Conservation (phyloP, 345 rosid species). For the Ailanthus altissimus region DNA sequence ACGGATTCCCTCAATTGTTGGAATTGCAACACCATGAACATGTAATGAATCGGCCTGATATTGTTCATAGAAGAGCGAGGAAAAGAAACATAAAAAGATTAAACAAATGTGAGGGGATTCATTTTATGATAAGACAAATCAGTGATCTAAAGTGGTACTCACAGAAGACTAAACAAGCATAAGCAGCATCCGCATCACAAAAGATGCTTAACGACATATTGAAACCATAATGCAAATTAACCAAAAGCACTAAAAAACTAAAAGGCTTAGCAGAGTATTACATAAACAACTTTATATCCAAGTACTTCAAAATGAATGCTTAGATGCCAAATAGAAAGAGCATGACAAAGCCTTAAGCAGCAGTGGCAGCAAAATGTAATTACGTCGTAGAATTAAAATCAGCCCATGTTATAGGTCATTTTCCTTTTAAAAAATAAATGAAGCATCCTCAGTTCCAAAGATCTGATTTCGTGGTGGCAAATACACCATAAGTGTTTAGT, state of each 20-base stretch:
- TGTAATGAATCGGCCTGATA: slow-evolving; percentile 71
- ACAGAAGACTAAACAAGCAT: slow-evolving; percentile 12
- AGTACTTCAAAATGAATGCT: not conserved
- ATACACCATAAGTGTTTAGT: not conserved
- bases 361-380: not conserved
- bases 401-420: not conserved
- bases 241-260: slow-evolving; percentile 1
- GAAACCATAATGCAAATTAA: slow-evolving; percentile 8
- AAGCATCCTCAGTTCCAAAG: not conserved
- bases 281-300: not conserved
- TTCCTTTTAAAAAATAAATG: not conserved
- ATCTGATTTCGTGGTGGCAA: not conserved
- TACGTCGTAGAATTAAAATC: not conserved
- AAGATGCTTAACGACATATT: not conserved
- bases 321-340: not conserved
- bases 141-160: slow-evolving; percentile 12
- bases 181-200: slow-evolving; percentile 17
- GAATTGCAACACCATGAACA: slow-evolving; percentile 96
- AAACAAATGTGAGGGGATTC: not conserved
- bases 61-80: slow-evolving; percentile 16
- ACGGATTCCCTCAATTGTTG: slow-evolving; percentile 75
- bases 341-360: not conserved
- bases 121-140: not conserved
- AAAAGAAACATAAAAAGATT: not conserved
- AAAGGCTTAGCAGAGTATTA: not conserved